Conservation (phyloP, 495 filamentous ascomycete species). For the Podospora tetraspora region DNA sequence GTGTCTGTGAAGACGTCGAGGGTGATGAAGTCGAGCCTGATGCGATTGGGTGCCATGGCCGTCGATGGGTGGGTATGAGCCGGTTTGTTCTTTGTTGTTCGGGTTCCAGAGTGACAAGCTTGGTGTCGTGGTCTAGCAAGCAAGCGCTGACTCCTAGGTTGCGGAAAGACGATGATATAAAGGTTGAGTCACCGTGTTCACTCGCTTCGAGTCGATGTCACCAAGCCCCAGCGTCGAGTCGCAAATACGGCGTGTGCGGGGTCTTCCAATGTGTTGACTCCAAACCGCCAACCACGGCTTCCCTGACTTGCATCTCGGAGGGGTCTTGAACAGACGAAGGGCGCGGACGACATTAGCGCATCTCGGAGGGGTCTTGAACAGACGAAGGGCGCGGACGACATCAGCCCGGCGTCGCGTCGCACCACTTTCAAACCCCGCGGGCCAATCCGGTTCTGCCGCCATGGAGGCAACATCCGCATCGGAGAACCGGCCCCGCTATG, state of each 20-base stretch:
- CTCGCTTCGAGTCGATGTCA: not conserved
- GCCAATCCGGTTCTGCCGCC: not conserved
- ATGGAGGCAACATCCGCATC: not conserved
- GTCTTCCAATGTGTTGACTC: not conserved
- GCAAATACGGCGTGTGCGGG: not conserved
- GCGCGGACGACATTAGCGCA: no score
- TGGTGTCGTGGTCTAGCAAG: not conserved
- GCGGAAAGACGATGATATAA: not conserved
- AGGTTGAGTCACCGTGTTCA: not conserved
- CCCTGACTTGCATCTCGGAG: not conserved
- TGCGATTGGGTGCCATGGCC: not conserved
- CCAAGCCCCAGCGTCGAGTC: not conserved
- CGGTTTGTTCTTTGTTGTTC: not conserved
- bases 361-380: not conserved
- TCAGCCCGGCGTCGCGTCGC: not conserved
- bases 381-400: not conserved
- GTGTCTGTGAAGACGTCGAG: constrained; percentile 64
- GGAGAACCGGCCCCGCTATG: not conserved
- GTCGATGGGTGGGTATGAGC: not conserved
- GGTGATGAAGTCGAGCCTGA: constrained; percentile 41
- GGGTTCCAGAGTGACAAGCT: not conserved
- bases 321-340: not conserved
- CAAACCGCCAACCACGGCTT: not conserved
- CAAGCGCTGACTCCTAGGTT: not conserved
- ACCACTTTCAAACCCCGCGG: not conserved